A percentile compares a stretch with the other conserved stretches of the same genome.
Evolutionary conservation across 163 green algal genomes (phyloP).

Genomic region (Scenedesmus sp.): DNA sequence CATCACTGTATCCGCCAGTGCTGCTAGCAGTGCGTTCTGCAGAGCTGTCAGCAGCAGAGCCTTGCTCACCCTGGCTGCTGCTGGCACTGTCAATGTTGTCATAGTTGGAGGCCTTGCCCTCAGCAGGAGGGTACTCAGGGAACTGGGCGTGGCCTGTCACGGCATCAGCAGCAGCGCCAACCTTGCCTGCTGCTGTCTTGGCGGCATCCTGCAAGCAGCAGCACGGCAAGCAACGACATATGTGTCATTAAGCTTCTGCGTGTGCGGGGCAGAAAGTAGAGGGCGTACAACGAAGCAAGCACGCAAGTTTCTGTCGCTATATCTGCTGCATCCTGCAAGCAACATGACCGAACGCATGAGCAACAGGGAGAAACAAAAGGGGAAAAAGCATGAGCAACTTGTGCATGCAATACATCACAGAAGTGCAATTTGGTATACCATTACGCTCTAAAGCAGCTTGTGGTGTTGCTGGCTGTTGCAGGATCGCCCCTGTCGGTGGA

Average conservation of each 20-base stretch:
- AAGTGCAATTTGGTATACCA: no score
- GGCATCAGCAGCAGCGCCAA: background rate
- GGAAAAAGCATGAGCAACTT: no score
- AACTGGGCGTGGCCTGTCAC: background rate
- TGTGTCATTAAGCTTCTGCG: no score
- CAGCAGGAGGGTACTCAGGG: conserved; percentile 13
- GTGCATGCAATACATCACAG: no score
- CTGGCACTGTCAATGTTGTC: background rate
- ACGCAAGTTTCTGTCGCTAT: background rate
- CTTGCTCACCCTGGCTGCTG: conserved; percentile 3
- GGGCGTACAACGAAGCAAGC: background rate
- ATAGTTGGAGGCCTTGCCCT: background rate
- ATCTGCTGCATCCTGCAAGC: background rate
- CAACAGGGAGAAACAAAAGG: no score
- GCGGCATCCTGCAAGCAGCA: conserved; percentile 9
- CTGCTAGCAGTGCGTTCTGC: background rate
- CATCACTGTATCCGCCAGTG: background rate
- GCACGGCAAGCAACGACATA: background rate
- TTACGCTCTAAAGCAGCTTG: no score
- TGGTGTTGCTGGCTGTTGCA: no score
- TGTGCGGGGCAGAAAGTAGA: background rate
- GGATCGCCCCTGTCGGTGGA: no score
- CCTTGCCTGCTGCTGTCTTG: conserved; percentile 22
- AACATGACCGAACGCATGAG: background rate
- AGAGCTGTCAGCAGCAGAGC: background rate